phyloP scores from a whole-genome alignment of 176 grass and related monocot genomes.

The Coix lacrymajobi region DNA sequence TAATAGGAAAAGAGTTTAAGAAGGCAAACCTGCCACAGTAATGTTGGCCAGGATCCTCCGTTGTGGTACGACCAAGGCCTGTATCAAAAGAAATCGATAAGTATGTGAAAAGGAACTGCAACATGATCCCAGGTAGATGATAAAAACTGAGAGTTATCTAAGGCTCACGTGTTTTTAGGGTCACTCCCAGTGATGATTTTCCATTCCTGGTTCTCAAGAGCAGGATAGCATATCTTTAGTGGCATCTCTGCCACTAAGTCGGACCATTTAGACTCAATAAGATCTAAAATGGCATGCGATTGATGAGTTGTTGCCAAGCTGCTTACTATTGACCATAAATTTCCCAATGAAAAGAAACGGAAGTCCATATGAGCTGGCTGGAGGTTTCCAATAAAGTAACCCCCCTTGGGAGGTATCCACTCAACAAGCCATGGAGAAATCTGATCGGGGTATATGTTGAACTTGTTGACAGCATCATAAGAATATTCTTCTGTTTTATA shows the following conservation, averaged over 20 bases:
- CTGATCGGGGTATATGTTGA: constrained; percentile 97
- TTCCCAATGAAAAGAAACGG: constrained; percentile 77
- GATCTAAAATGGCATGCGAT: constrained; percentile 81
- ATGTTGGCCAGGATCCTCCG: constrained; percentile 90
- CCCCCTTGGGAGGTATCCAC: constrained; percentile 81
- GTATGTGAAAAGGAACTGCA: not conserved
- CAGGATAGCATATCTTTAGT: constrained; percentile 87
- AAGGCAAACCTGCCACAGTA: constrained; percentile 79
- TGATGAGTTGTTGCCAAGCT: constrained; percentile 70
- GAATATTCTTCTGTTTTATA: constrained; percentile 96
- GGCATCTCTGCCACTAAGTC: constrained; percentile 92
- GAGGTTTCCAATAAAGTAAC: constrained; percentile 84
- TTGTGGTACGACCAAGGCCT: constrained; percentile 97
- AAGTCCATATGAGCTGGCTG: constrained; percentile 94
- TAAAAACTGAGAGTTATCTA: not conserved
- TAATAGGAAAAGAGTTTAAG: constrained; percentile 1
- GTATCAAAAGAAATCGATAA: constrained; percentile 25
- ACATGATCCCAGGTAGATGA: not conserved
- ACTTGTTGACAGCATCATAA: constrained; percentile 87
- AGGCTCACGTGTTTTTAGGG: constrained; percentile 80
- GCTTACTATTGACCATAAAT: constrained; percentile 86
- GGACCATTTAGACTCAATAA: constrained; percentile 81
- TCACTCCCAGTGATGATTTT: constrained; percentile 86
- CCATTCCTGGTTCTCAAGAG: constrained; percentile 86
- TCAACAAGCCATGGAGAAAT: constrained; percentile 81